Evolutionary conservation across 306 rosid species (phyloP).

Genomic region (Cucurbita pepo): DNA sequence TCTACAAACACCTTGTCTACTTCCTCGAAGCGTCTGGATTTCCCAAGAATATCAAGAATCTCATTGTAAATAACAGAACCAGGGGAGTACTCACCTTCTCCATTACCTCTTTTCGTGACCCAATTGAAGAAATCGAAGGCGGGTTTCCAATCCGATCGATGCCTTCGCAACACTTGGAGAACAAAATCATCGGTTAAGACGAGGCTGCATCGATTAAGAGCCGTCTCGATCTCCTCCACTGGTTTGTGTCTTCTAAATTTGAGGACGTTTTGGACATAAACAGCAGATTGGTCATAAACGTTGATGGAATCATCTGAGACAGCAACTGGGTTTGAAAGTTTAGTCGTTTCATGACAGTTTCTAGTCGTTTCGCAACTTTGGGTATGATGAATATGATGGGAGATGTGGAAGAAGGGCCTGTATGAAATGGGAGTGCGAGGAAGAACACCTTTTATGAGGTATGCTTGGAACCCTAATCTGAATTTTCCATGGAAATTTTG

Average conservation of each 20-base stretch:
- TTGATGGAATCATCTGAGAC: neutral
- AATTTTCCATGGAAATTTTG: slow-evolving; percentile 12
- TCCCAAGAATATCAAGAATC: slow-evolving; percentile 47
- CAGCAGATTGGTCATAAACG: slow-evolving; percentile 10
- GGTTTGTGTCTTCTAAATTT: slow-evolving; percentile 51
- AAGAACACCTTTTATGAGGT: neutral
- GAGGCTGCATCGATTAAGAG: slow-evolving; percentile 33
- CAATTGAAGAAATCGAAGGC: slow-evolving; percentile 52
- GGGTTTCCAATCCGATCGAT: slow-evolving; percentile 55
- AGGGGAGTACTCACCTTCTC: slow-evolving; percentile 12
- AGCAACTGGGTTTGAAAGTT: slow-evolving; percentile 17
- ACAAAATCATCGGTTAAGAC: slow-evolving; percentile 27
- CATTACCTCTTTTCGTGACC: slow-evolving; percentile 19
- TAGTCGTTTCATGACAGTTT: neutral
- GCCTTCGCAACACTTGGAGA: slow-evolving; percentile 45
- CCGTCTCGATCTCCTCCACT: slow-evolving; percentile 29
- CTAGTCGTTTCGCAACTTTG: neutral
- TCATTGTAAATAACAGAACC: slow-evolving; percentile 35
- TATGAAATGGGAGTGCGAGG: neutral
- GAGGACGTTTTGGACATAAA: slow-evolving; percentile 39
- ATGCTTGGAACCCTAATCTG: slow-evolving; percentile 8
- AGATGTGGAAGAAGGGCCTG: neutral
- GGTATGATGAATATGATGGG: neutral
- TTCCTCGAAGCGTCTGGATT: slow-evolving; percentile 33
- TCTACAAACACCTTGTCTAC: slow-evolving; percentile 47